phyloP scores from a whole-genome alignment of 257 asterid species.

The Avicennia marina region DNA sequence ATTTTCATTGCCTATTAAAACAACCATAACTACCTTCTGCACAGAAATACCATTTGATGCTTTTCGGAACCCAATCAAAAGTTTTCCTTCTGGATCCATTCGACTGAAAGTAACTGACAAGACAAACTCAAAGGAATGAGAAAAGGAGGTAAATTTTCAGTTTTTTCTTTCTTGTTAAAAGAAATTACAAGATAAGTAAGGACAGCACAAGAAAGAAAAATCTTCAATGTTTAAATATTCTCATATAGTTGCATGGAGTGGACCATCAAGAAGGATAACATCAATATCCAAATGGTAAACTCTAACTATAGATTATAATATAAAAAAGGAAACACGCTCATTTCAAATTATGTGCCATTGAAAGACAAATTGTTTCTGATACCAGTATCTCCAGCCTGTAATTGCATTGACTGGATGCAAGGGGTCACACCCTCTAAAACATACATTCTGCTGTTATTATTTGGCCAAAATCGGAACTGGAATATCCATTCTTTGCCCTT shows the following conservation, averaged over 20 bases:
- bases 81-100: slow-evolving; percentile 96
- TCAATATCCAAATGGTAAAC: background rate
- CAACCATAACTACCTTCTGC: slow-evolving; percentile 50
- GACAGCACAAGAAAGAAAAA: background rate
- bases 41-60: slow-evolving; percentile 48
- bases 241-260: background rate
- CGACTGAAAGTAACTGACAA: slow-evolving; percentile 99
- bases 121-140: too few species aligned
- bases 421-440: slow-evolving; percentile 97
- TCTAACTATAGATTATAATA: too few species aligned
- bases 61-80: slow-evolving; percentile 93
- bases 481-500: slow-evolving; percentile 98
- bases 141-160: slow-evolving; percentile 4
- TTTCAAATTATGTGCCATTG: too few species aligned
- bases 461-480: slow-evolving; percentile 97
- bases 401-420: slow-evolving; percentile 95
- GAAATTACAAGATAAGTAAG: background rate
- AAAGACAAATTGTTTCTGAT: background rate
- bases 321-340: too few species aligned
- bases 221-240: background rate
- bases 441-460: slow-evolving; percentile 94
- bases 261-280: background rate
- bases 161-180: background rate
- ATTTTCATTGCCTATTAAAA: too few species aligned
- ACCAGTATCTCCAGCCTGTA: slow-evolving; percentile 99